These are phyloP conservation scores for Acorus gramineus DNA, from an alignment of 106 monocot species.

Conservation along the genomic window DNA sequence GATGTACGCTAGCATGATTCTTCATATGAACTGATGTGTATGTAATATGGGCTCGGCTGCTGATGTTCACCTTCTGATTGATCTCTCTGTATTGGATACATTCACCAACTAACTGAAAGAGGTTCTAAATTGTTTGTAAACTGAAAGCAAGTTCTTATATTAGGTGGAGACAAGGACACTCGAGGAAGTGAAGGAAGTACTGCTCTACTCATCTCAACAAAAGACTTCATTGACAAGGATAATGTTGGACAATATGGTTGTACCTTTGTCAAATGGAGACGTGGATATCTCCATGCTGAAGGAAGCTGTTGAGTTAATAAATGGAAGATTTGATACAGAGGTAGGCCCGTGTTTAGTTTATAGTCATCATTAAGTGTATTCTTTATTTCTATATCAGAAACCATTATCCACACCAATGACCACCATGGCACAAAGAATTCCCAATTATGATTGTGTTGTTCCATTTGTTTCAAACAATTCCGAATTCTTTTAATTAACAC, in stretches of 20 bases:
- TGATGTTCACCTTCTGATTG: background rate
- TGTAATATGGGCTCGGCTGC: too few relatives aligned
- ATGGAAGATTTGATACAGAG: conserved; percentile 93
- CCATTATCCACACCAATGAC: background rate
- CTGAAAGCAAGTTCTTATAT: background rate
- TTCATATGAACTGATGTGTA: too few relatives aligned
- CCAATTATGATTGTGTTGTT: too few relatives aligned
- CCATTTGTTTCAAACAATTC: too few relatives aligned
- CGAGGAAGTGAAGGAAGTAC: conserved; percentile 75
- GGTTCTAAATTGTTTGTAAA: background rate
- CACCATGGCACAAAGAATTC: too few relatives aligned
- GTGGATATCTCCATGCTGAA: conserved; percentile 92
- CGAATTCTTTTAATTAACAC: too few relatives aligned
- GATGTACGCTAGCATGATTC: too few relatives aligned
- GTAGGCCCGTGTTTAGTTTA: conserved; percentile 19
- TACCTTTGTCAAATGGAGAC: conserved; percentile 66
- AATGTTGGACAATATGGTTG: conserved; percentile 94
- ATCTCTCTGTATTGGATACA: background rate
- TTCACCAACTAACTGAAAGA: background rate
- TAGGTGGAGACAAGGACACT: conserved; percentile 94
- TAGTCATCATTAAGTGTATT: background rate
- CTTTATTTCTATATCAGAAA: background rate
- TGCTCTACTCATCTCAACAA: conserved; percentile 60
- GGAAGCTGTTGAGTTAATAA: conserved; percentile 70
- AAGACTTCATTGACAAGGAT: conserved; percentile 65